A percentile compares a stretch with the other conserved stretches of the same genome.
phyloP scores from a whole-genome alignment of 2,329 filamentous ascomycete species.

The Exophiala alcalophila region DNA sequence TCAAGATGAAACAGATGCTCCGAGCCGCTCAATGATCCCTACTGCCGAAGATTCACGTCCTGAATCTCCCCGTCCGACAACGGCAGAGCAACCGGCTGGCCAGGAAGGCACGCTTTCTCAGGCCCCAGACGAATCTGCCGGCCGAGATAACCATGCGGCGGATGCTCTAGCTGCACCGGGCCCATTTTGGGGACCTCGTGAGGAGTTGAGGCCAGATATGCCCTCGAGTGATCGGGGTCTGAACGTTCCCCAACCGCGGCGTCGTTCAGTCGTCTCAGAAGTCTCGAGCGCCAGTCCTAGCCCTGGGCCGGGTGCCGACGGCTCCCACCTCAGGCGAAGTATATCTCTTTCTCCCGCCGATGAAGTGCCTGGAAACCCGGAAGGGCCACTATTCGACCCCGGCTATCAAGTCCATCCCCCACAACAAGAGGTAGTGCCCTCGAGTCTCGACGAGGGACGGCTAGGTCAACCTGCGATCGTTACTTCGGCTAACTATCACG shows the following conservation, averaged over 20 bases:
- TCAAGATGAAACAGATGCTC: slow-evolving; percentile 7
- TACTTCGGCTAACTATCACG: no score
- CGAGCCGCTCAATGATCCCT: slow-evolving; percentile 22
- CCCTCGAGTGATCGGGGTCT: slow-evolving; percentile 18
- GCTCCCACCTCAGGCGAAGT: slow-evolving; percentile 7
- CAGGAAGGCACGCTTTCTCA: slow-evolving; percentile 2
- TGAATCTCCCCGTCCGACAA: slow-evolving; percentile 8
- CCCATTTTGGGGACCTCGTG: slow-evolving; percentile 2
- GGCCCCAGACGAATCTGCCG: background rate
- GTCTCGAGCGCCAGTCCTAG: slow-evolving; percentile 26
- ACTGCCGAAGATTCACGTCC: slow-evolving; percentile 20
- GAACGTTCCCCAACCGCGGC: slow-evolving; percentile 14
- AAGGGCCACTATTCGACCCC: no score
- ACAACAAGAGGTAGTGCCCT: no score
- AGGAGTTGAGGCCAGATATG: slow-evolving; percentile 6
- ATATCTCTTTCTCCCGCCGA: slow-evolving; percentile 26
- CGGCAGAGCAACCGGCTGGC: slow-evolving; percentile 1
- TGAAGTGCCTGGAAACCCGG: slow-evolving; percentile 3
- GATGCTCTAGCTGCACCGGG: slow-evolving; percentile 10
- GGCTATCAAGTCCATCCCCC: no score
- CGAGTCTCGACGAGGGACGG: no score
- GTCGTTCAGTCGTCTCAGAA: slow-evolving; percentile 26
- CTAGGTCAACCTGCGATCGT: no score
- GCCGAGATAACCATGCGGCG: background rate
- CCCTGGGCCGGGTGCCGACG: slow-evolving; percentile 8